Conservation (phyloP, 192 early-diverging fungal species). For the Umbelopsis vinacea region DNA sequence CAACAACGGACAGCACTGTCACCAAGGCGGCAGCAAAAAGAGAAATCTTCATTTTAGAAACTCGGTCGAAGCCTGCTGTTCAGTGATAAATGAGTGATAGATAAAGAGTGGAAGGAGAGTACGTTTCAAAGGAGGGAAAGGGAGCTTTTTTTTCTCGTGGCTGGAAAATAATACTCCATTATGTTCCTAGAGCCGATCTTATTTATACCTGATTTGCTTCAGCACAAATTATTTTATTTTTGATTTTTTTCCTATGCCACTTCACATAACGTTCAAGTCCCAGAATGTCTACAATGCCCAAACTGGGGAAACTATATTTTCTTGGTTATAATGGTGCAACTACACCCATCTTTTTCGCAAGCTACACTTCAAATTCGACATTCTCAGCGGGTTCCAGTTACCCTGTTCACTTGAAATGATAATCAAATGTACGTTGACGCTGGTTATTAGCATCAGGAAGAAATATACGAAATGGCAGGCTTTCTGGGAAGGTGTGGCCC, state of each 20-base stretch:
- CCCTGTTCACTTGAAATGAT: too few species aligned
- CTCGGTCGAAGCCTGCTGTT: neutral
- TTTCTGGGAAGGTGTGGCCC: too few species aligned
- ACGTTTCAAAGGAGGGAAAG: neutral
- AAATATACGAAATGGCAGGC: too few species aligned
- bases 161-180: neutral
- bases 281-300: conserved; percentile 17
- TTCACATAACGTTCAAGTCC: neutral
- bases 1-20: neutral
- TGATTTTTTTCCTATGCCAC: too few species aligned
- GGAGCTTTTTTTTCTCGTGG: neutral
- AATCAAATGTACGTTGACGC: too few species aligned
- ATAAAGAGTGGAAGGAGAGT: neutral
- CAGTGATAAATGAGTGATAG: neutral
- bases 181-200: neutral
- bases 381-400: too few species aligned
- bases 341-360: too few species aligned
- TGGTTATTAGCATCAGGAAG: too few species aligned
- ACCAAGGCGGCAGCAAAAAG: conserved; percentile 3
- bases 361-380: too few species aligned
- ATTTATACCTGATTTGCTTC: neutral
- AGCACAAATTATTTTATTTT: too few species aligned
- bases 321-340: neutral
- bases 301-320: neutral
- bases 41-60: conserved; percentile 3